A percentile compares a stretch with the other conserved stretches of the same genome.
Conservation (phyloP, 2,329 filamentous ascomycete genomes). For the Orbilia oligospora region DNA sequence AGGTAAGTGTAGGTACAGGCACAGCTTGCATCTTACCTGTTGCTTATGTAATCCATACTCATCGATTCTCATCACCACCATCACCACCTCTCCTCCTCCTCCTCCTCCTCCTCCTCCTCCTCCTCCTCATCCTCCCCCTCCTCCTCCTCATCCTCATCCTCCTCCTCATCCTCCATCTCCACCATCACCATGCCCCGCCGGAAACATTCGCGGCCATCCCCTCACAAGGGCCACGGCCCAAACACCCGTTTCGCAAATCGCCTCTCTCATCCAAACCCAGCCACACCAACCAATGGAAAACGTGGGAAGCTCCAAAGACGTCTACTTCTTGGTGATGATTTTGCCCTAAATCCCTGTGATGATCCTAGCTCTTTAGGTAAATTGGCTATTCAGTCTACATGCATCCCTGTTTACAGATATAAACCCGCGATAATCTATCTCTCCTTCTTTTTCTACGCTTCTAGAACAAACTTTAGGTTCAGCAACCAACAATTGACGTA, state of each 20-base stretch:
- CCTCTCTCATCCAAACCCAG: neutral
- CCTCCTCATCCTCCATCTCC: neutral
- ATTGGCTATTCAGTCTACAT: conserved; percentile 5
- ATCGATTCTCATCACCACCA: neutral
- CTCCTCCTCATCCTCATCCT: neutral
- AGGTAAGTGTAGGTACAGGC: too few species aligned
- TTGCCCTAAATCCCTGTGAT: conserved; percentile 15
- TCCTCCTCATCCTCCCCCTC: neutral
- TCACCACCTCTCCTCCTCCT: too few species aligned
- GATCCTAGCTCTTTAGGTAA: conserved; percentile 39
- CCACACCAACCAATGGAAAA: conserved; percentile 25
- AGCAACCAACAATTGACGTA: conserved; percentile 13
- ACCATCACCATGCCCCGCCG: conserved; percentile 38
- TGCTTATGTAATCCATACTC: neutral
- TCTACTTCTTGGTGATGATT: conserved; percentile 42
- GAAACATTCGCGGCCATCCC: conserved; percentile 31
- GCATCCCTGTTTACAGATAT: neutral
- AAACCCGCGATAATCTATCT: neutral
- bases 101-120: too few species aligned
- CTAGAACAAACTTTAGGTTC: neutral
- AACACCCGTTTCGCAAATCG: conserved; percentile 28
- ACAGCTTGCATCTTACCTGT: too few species aligned
- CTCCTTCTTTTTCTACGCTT: neutral
- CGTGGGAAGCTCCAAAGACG: conserved; percentile 36
- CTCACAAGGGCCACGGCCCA: conserved; percentile 3